Evolutionary conservation across 495 filamentous ascomycete species (phyloP), one percentile per base, ranked within the genome.

Genomic region (Penicillium paxilli): DNA sequence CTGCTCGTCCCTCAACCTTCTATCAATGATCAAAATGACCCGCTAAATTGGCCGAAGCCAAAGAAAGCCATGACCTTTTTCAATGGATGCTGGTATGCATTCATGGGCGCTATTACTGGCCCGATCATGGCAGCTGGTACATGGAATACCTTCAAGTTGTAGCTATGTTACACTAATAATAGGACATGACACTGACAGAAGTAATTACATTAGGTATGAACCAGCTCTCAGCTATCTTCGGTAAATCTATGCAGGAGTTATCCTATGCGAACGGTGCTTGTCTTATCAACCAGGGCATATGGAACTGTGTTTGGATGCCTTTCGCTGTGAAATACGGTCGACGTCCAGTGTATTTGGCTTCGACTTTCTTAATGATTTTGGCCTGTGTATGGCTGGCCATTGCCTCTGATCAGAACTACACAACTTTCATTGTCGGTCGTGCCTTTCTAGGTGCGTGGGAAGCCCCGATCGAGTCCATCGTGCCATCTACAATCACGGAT

Each of bases 281-380:
- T 17, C 25, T 56, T 21, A 51, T 56, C 23, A 56, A 56, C 17
- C 54, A 79, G 54, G 79, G 80, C 3, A 54, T 72, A n/a, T 74
- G 77, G 10, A 81, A 80, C 58, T 68, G 79, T 44, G 46, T 82
- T 24, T 82, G 81, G 78, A 77, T 83, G 58, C 81, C 81, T 0
- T 53, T 82, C 0, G 70, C 74, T 32, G 74, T 77, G 57, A 82
- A 80, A 60, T 81, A 76, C 60, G 81, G 80, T 12, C 67, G 80
- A 8, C 69, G 81, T 23, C 79, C 80, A 0, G 68, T 80, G 4
- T 84, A 82, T 53, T 20, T 68, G 28, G 59, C 54, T 24, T 57
- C 59, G 5, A 56, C 55, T 23, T 40, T 63, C 3, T 38, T 57
- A 10, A 61, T 55, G 45, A 54, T 79, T 44, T 28, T 73, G 35